phyloP scores from a whole-genome alignment of 169 alveolate genomes.

The Plasmodium cynomolgi region DNA sequence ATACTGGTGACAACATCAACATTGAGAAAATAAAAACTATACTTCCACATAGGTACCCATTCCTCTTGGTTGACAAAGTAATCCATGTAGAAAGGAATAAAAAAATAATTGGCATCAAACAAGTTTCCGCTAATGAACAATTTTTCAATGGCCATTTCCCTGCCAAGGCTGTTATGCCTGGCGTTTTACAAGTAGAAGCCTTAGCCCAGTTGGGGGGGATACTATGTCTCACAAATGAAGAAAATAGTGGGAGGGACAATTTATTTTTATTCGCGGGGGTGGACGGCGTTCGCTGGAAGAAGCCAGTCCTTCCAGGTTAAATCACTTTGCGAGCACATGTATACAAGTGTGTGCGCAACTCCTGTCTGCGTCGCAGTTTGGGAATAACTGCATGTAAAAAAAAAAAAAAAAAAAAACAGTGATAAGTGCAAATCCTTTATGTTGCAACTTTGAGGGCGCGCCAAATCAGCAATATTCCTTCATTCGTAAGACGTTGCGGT shows the following conservation, averaged over 20 bases:
- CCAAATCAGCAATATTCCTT: background rate
- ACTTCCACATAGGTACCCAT: slow-evolving; percentile 82
- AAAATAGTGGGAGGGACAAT: slow-evolving; percentile 63
- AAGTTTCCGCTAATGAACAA: slow-evolving; percentile 76
- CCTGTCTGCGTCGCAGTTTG: background rate
- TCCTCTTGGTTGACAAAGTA: slow-evolving; percentile 81
- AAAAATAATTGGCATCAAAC: slow-evolving; percentile 79
- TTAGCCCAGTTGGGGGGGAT: slow-evolving; percentile 83
- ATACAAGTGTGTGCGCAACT: background rate
- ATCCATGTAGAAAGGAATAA: slow-evolving; percentile 74
- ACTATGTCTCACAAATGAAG: slow-evolving; percentile 77
- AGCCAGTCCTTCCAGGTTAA: slow-evolving; percentile 81
- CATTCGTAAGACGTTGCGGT: background rate
- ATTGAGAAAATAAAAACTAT: slow-evolving; percentile 73
- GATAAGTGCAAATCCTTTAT: background rate
- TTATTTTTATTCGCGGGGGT: slow-evolving; percentile 82
- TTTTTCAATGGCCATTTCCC: slow-evolving; percentile 85
- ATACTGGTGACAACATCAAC: slow-evolving; percentile 25
- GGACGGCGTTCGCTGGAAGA: slow-evolving; percentile 82
- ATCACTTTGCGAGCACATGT: background rate
- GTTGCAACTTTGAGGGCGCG: background rate
- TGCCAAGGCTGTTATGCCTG: slow-evolving; percentile 79
- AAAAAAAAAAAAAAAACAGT: background rate
- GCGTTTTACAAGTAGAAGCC: slow-evolving; percentile 83
- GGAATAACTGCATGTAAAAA: background rate